Percentiles rank a stretch among this genome's conserved stretches.
Evolutionary conservation across 129 eudicot genomes (phyloP).

Genomic region (Gnaphalium uliginosum): DNA sequence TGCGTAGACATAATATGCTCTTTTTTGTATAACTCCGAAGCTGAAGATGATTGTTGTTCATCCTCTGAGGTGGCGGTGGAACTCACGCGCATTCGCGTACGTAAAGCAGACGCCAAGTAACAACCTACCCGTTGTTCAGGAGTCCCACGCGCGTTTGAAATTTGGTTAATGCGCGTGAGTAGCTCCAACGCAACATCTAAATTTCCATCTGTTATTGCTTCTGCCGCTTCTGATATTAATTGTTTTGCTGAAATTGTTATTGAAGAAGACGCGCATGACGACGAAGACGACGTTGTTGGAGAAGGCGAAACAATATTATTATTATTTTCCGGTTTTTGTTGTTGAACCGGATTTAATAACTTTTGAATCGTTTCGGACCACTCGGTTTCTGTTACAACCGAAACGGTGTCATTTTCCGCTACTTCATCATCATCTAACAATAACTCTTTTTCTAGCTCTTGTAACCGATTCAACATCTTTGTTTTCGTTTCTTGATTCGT

Average conservation of each 20-base stretch:
- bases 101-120: constrained; percentile 52
- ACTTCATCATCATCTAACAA: constrained; percentile 57
- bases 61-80: constrained; percentile 13
- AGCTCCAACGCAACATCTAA: constrained; percentile 44
- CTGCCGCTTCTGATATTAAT: constrained; percentile 57
- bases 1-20: constrained; percentile 58
- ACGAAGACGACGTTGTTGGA: constrained; percentile 84
- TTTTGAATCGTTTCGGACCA: constrained; percentile 76
- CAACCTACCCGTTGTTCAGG: constrained; percentile 61
- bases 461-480: constrained; percentile 54
- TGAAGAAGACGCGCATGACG: constrained; percentile 71
- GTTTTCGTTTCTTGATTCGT: constrained; percentile 33
- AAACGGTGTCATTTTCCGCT: constrained; percentile 45
- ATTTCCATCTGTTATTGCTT: constrained; percentile 63
- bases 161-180: constrained; percentile 52
- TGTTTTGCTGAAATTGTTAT: constrained; percentile 43
- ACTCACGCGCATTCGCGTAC: constrained; percentile 63
- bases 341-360: constrained; percentile 42
- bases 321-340: constrained; percentile 30
- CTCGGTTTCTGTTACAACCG: constrained; percentile 62
- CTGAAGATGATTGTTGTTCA: constrained; percentile 26
- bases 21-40: constrained; percentile 43
- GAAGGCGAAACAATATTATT: constrained; percentile 46
- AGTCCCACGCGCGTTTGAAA: constrained; percentile 44
- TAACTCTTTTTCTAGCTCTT: constrained; percentile 71